Conservation (phyloP, 164 flowering plant species). For the Vitis riparia region DNA sequence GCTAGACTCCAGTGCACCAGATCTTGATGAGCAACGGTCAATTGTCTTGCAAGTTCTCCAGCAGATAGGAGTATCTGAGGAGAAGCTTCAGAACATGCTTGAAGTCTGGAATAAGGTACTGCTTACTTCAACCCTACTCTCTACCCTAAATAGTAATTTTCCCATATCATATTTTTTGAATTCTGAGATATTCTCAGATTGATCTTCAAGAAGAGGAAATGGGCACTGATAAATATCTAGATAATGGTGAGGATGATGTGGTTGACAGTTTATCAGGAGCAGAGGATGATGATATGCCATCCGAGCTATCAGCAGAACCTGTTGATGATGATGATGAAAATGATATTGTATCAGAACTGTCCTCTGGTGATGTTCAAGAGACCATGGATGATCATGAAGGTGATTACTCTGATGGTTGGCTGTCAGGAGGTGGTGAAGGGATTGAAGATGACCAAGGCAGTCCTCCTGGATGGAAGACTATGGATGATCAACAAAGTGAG, state of each 20-base stretch:
- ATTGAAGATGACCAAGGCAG: slow-evolving; percentile 14
- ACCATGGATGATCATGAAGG: slow-evolving; percentile 21
- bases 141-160: background rate
- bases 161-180: background rate
- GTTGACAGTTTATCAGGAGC: slow-evolving; percentile 18
- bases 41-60: slow-evolving; percentile 79
- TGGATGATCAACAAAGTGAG: slow-evolving; percentile 19
- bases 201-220: slow-evolving; percentile 48
- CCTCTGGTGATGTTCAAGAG: slow-evolving; percentile 21
- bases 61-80: slow-evolving; percentile 85
- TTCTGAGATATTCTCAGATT: slow-evolving; percentile 40
- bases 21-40: slow-evolving; percentile 77
- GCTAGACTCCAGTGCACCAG: slow-evolving; percentile 74
- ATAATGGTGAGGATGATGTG: slow-evolving; percentile 33
- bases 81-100: slow-evolving; percentile 83
- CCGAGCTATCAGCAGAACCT: slow-evolving; percentile 10
- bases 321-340: slow-evolving; percentile 24
- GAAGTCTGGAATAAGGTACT: slow-evolving; percentile 98
- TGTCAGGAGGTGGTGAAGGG: slow-evolving; percentile 29
- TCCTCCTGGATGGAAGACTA: slow-evolving; percentile 13
- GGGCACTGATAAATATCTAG: slow-evolving; percentile 22
- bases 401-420: slow-evolving; percentile 36
- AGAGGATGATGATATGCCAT: slow-evolving; percentile 19
- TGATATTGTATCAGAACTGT: slow-evolving; percentile 14
- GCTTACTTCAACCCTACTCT: background rate